Evolutionary conservation across 371 early-diverging fungal genomes (phyloP).

Genomic region (Neoconidiobolus thromboides): DNA sequence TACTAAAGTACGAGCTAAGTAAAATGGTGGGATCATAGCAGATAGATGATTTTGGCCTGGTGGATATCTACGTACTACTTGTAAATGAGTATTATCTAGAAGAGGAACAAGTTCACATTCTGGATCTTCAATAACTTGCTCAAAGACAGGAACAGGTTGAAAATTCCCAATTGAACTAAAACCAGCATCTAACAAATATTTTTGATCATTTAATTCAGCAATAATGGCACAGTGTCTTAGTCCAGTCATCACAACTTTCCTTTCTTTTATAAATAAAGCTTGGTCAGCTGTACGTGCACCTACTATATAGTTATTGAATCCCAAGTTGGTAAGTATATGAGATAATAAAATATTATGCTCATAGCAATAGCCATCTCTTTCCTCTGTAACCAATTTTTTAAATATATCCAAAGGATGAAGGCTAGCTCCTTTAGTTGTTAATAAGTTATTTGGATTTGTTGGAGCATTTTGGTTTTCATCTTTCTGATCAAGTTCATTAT

Average conservation of each 20-base stretch:
- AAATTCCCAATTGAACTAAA: neutral
- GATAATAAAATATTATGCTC: neutral
- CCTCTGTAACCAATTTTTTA: neutral
- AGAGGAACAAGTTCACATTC: neutral
- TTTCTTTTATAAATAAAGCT: neutral
- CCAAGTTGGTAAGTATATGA: neutral
- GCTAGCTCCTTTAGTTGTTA: neutral
- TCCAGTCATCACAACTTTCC: neutral
- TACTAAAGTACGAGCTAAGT: neutral
- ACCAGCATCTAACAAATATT: neutral
- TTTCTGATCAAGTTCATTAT: neutral
- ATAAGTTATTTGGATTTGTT: neutral
- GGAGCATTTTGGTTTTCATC: neutral
- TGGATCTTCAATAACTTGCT: neutral
- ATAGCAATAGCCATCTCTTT: neutral
- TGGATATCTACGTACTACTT: neutral
- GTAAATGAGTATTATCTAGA: neutral
- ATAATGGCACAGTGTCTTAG: neutral
- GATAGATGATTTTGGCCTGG: neutral
- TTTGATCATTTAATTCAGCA: neutral
- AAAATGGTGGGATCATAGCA: neutral
- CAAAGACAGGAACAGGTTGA: neutral
- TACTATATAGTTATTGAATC: neutral
- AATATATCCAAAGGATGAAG: neutral
- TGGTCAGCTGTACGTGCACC: neutral